phyloP scores from a whole-genome alignment of 768 basidiomycete species.

The Lentinula boryana region DNA sequence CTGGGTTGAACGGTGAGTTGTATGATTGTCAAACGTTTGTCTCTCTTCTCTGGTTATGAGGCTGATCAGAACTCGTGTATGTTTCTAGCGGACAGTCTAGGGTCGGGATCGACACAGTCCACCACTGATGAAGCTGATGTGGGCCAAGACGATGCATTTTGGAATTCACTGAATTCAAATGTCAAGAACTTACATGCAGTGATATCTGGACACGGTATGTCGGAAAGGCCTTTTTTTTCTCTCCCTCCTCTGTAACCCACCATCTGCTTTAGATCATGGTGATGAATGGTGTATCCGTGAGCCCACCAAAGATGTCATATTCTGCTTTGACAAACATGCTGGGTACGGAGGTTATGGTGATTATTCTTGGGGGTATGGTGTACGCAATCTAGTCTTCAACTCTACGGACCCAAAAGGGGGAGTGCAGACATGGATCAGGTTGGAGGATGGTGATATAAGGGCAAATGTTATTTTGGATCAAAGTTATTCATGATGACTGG shows the following conservation, averaged over 20 bases:
- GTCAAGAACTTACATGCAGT: constrained; percentile 64
- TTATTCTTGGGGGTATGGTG: constrained; percentile 34
- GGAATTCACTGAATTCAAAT: constrained; percentile 49
- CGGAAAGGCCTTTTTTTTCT: not conserved
- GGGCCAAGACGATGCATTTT: constrained; percentile 56
- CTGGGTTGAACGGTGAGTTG: constrained; percentile 37
- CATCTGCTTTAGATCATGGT: constrained; percentile 51
- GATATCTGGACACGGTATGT: constrained; percentile 64
- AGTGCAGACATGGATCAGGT: constrained; percentile 59
- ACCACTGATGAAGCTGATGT: constrained; percentile 27
- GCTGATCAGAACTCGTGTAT: not conserved
- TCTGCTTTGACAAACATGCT: constrained; percentile 77
- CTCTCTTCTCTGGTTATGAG: not conserved
- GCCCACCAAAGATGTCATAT: constrained; percentile 52
- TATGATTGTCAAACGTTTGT: not conserved
- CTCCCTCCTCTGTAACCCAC: not conserved
- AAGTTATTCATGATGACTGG: constrained; percentile 21
- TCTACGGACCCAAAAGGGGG: constrained; percentile 37
- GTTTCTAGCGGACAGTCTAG: constrained; percentile 42
- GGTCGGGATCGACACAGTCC: constrained; percentile 55
- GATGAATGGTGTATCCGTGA: constrained; percentile 77
- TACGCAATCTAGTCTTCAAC: constrained; percentile 56
- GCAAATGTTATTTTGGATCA: constrained; percentile 48
- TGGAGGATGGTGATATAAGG: constrained; percentile 52
- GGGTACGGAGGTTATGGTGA: constrained; percentile 35